These are phyloP conservation scores for Rachicladosporium sp. DNA, from an alignment of 2,329 filamentous ascomycete species.

Conservation along the genomic window DNA sequence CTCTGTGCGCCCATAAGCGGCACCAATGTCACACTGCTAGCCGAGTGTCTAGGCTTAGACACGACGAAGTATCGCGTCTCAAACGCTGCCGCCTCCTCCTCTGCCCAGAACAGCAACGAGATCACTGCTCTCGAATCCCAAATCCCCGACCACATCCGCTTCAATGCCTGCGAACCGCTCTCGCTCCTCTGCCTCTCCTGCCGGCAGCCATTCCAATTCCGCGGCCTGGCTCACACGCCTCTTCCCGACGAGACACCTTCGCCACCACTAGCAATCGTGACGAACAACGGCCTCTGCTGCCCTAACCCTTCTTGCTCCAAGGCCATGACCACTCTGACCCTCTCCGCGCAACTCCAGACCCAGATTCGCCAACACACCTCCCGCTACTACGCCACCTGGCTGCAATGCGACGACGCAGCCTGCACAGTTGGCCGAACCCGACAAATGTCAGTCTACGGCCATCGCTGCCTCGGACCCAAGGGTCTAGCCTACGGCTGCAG, in stretches of 20 bases:
- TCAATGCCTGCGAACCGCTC: conserved; percentile 66
- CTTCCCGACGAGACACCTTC: conserved; percentile 16
- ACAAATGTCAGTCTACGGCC: conserved; percentile 86
- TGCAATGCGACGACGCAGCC: conserved; percentile 77
- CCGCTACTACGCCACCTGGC: conserved; percentile 84
- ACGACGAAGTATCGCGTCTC: conserved; percentile 72
- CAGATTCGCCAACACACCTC: conserved; percentile 68
- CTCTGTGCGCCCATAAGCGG: conserved; percentile 91
- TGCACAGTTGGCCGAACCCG: conserved; percentile 70
- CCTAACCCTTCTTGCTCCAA: conserved; percentile 49
- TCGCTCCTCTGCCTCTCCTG: conserved; percentile 71
- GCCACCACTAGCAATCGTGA: conserved; percentile 45
- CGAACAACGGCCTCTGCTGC: conserved; percentile 65
- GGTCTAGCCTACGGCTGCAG: conserved; percentile 74
- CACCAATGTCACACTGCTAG: conserved; percentile 78
- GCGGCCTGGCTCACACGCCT: conserved; percentile 50
- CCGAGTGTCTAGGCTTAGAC: conserved; percentile 88
- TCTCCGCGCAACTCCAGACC: conserved; percentile 78
- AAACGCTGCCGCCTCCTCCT: conserved; percentile 34
- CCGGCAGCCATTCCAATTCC: conserved; percentile 60
- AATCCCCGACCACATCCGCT: conserved; percentile 81
- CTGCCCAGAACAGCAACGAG: conserved; percentile 47
- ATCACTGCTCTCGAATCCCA: conserved; percentile 90
- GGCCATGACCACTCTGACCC: conserved; percentile 54
- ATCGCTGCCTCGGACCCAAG: conserved; percentile 75